Conservation (phyloP, 257 asterid species). For the Primulina tabacum region DNA sequence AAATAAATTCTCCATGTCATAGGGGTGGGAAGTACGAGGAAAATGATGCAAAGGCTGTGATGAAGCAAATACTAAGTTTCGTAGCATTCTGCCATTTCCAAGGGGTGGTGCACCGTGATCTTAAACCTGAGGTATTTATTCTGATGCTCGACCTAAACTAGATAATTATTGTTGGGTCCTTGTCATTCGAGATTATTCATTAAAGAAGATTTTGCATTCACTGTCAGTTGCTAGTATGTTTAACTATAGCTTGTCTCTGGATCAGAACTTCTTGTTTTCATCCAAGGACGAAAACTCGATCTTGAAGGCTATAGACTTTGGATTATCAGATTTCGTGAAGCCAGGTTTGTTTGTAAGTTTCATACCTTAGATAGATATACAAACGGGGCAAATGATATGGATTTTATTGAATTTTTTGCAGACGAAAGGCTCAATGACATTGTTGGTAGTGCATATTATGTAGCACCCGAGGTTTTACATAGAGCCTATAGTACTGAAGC, state of each 20-base stretch:
- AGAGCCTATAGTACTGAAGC: conserved; percentile 90
- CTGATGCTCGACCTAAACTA: not conserved
- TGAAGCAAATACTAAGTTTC: conserved; percentile 71
- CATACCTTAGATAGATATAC: not conserved
- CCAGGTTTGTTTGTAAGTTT: conserved; percentile 57
- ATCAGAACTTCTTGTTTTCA: conserved; percentile 83
- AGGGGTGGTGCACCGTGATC: conserved; percentile 96
- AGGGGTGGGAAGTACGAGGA: conserved; percentile 90
- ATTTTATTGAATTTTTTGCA: conserved; percentile 30
- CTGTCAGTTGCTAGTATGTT: conserved; percentile 11
- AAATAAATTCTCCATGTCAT: conserved; percentile 18
- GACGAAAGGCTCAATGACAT: conserved; percentile 93
- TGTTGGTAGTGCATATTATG: conserved; percentile 96
- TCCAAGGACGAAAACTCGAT: conserved; percentile 72
- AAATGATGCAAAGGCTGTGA: conserved; percentile 79
- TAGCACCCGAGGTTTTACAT: conserved; percentile 95
- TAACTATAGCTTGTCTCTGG: conserved; percentile 40
- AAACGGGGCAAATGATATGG: not conserved
- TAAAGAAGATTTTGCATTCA: conserved; percentile 4
- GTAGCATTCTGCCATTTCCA: conserved; percentile 90
- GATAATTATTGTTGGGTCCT: not conserved
- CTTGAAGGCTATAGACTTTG: conserved; percentile 93
- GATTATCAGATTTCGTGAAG: conserved; percentile 88
- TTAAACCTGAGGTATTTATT: conserved; percentile 76
- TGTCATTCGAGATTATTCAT: not conserved